Evolutionary conservation across 176 grass and related monocot species (phyloP), one percentile per base, ranked within the genome.

Genomic region (Cenchrus americanus): DNA sequence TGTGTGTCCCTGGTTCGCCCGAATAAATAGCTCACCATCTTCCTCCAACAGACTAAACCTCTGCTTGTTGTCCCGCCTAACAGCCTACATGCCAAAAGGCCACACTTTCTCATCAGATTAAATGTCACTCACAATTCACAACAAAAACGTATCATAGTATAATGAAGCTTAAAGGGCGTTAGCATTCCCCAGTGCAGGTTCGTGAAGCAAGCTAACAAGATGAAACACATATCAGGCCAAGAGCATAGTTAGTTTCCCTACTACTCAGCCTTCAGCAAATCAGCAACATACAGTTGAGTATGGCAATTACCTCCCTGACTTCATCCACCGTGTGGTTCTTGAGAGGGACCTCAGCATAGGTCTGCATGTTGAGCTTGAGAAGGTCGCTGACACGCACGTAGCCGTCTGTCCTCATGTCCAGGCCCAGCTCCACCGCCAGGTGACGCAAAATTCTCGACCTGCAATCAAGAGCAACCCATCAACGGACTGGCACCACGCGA

Each of bases 1-100:
- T 2, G 92, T 83, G 81, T 97, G 95, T 14, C 92, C 95, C 66
- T 97, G 95, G 82, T 97, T 97, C 21, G 92, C 95, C 8, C 95
- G 92, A 57, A 97, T 94, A 17, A 93, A 69, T 57, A 94, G 84
- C 71, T 93, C 90, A 0, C 90, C 88, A 51, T 94, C 79, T 91
- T 97, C 92, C 90, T 97, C 95, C 88, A 94, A 78, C 73, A 97
- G 79, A 83, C 82, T 84, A 74, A 97, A 94, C 6, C 92, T 86
- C 76, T 97, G 95, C 79, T 97, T 97, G 82, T 88, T 94, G 68
- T 93, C 88, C 66, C 71, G 82, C 71, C 84, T 94, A 30, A 97
- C 95, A 0, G 92, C 92, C 95, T 97, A 81, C 57, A 86, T 3
- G 9, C 30, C 7, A 52, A 72, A 69, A 37, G 2, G 66, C n/a